A percentile compares a stretch with the other conserved stretches of the same genome.
Evolutionary conservation across 495 filamentous ascomycete species (phyloP).

Genomic region (Aspergillus sparsus): DNA sequence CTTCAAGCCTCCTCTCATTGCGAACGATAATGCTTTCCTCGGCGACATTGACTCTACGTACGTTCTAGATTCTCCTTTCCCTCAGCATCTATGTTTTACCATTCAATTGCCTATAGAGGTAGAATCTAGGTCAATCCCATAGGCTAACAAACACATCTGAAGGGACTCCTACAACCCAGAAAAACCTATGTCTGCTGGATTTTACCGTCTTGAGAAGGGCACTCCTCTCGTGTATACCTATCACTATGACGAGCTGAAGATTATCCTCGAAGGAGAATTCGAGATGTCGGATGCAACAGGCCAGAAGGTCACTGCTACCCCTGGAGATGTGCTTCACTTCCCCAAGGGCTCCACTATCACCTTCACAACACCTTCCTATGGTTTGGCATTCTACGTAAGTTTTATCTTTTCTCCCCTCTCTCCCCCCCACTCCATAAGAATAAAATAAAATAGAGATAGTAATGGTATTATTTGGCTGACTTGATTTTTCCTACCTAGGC

Average conservation of each 20-base stretch:
- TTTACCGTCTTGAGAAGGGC: conserved; percentile 75
- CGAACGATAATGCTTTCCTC: conserved; percentile 73
- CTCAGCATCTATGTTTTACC: too few relatives aligned
- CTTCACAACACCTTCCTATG: conserved; percentile 69
- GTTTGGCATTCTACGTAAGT: conserved; percentile 66
- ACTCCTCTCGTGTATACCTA: conserved; percentile 74
- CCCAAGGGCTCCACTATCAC: conserved; percentile 77
- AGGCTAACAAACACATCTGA: conserved; percentile 11
- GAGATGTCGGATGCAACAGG: conserved; percentile 72
- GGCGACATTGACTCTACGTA: conserved; percentile 66
- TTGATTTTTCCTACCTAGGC: conserved; percentile 29
- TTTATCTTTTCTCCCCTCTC: not conserved
- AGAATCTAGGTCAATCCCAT: too few relatives aligned
- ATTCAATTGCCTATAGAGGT: too few relatives aligned
- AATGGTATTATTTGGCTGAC: conserved; percentile 14
- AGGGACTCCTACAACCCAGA: conserved; percentile 59
- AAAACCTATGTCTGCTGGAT: conserved; percentile 66
- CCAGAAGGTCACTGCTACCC: conserved; percentile 63
- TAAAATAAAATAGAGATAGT: too few relatives aligned
- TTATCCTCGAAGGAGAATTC: conserved; percentile 75
- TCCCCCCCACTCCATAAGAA: not conserved
- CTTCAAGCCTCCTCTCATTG: conserved; percentile 70
- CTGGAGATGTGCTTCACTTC: conserved; percentile 78
- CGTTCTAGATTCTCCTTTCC: conserved; percentile 3
- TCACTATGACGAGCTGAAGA: conserved; percentile 79